Evolutionary conservation across 31 red algal species (phyloP), one percentile per base, ranked within the genome.

Genomic region (Endocladia muricata): DNA sequence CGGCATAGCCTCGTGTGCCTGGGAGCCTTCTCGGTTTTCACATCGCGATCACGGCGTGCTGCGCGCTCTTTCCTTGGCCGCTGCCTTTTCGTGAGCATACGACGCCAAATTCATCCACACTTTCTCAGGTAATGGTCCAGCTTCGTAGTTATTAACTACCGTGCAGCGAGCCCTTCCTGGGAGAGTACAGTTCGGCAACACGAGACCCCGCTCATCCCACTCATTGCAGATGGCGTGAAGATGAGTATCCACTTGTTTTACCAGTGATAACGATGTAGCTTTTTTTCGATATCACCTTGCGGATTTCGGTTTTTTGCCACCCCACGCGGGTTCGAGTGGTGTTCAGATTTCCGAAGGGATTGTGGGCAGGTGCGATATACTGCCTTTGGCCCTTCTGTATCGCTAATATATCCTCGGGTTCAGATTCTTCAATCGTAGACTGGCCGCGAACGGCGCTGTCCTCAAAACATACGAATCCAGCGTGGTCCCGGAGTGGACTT

Each of bases 111-210:
- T 52, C 55, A 13, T 26, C 26, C 30, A 60, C 37, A 0, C 33
- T 55, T 60, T 77, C 54, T 31, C 39, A 77, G 23, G 60, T 77
- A 9, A 2, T 26, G 29, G 47, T 26, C 21, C 38, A 1, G 1
- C 1, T 60, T 2, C 15, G n/a, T n/a, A n/a, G n/a, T n/a, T n/a
- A n/a, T n/a, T n/a, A n/a, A n/a, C n/a, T n/a, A n/a, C n/a, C n/a
- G 2, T 56, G 2, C 2, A n/a, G n/a, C n/a, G n/a, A 7, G 39
- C 55, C 8, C 73, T 34, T 1, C 60, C 8, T 7, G 54, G 22
- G 29, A 77, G 73, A 5, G 40, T 13, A 56, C 51, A 59, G 4
- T 77, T 29, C 17, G 73, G 73, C 23, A 56, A 19, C 19, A 55
- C 41, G 0, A 62, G 73, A 2, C 55, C 55, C 22, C 41, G 55